Evolutionary conservation across 2,329 filamentous ascomycete species (phyloP).

Genomic region (Epichloe sylvatica): DNA sequence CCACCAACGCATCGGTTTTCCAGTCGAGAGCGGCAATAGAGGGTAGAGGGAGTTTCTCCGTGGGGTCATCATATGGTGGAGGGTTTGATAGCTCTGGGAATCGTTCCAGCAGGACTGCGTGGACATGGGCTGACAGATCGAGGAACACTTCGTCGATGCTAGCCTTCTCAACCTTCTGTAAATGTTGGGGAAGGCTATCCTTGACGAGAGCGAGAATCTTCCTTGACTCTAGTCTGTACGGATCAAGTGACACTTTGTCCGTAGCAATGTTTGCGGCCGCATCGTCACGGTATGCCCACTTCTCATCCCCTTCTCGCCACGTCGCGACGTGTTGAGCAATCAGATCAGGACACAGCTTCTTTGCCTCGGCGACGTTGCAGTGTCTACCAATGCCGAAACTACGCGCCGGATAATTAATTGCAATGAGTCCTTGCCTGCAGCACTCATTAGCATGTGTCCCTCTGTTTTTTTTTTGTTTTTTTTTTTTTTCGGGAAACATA

Average conservation of each 20-base stretch:
- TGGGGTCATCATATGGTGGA: constrained; percentile 59
- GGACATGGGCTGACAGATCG: constrained; percentile 75
- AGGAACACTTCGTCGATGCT: constrained; percentile 93
- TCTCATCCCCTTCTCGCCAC: constrained; percentile 81
- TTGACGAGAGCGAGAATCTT: constrained; percentile 71
- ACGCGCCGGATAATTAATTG: constrained; percentile 87
- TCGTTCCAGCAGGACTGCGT: constrained; percentile 56
- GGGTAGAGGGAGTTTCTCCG: constrained; percentile 58
- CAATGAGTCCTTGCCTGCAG: constrained; percentile 73
- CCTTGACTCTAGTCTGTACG: constrained; percentile 73
- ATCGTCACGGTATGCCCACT: constrained; percentile 82
- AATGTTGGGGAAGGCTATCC: constrained; percentile 47
- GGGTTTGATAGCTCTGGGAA: constrained; percentile 56
- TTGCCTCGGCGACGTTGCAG: constrained; percentile 66
- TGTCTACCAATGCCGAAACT: constrained; percentile 67
- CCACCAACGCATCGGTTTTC: constrained; percentile 68
- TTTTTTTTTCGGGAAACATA: not conserved
- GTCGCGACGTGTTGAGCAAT: constrained; percentile 88
- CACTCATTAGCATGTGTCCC: not conserved
- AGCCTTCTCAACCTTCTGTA: constrained; percentile 78
- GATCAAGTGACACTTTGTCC: constrained; percentile 89
- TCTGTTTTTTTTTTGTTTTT: too few relatives aligned
- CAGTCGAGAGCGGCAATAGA: constrained; percentile 60
- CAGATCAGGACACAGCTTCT: constrained; percentile 71
- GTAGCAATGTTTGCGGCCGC: constrained; percentile 65